Percentiles rank a stretch among this genome's conserved stretches.
Conservation (phyloP, 2,329 filamentous ascomycete genomes). For the Hortaea sp. region DNA sequence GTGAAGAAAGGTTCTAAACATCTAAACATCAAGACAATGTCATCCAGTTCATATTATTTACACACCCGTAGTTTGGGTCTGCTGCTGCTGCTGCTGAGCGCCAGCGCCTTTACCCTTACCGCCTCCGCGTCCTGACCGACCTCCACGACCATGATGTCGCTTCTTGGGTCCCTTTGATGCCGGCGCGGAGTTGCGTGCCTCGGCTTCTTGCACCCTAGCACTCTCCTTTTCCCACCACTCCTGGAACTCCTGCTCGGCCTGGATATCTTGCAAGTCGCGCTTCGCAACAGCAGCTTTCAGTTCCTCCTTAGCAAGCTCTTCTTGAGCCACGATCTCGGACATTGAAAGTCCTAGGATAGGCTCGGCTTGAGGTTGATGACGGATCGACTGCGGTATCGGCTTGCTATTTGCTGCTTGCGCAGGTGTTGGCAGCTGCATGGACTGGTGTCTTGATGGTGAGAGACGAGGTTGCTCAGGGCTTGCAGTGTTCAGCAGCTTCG, state of each 20-base stretch:
- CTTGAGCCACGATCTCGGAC: constrained; percentile 78
- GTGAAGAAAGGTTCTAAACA: too few relatives aligned
- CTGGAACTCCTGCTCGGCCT: constrained; percentile 93
- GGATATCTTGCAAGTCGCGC: constrained; percentile 84
- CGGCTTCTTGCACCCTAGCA: constrained; percentile 42
- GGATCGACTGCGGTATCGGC: constrained; percentile 35
- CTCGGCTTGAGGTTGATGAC: constrained; percentile 48
- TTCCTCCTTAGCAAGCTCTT: constrained; percentile 72
- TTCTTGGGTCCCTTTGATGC: constrained; percentile 8
- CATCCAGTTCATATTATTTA: not conserved
- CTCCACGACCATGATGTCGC: constrained; percentile 11
- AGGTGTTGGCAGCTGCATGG: not conserved
- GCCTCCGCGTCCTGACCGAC: constrained; percentile 6
- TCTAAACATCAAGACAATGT: too few relatives aligned
- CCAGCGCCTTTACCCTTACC: not conserved
- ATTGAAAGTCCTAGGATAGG: constrained; percentile 62
- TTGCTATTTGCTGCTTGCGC: constrained; percentile 23
- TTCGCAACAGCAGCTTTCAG: constrained; percentile 79
- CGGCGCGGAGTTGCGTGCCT: constrained; percentile 9
- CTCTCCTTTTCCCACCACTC: constrained; percentile 93
- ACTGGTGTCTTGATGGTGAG: constrained; percentile 10
- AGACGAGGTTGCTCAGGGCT: not conserved
- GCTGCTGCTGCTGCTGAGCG: not conserved
- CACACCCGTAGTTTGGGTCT: not conserved
- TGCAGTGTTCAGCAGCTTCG: constrained; percentile 2